Conservation (phyloP, 2,329 filamentous ascomycete species). For the Aspergillus neoniger region DNA sequence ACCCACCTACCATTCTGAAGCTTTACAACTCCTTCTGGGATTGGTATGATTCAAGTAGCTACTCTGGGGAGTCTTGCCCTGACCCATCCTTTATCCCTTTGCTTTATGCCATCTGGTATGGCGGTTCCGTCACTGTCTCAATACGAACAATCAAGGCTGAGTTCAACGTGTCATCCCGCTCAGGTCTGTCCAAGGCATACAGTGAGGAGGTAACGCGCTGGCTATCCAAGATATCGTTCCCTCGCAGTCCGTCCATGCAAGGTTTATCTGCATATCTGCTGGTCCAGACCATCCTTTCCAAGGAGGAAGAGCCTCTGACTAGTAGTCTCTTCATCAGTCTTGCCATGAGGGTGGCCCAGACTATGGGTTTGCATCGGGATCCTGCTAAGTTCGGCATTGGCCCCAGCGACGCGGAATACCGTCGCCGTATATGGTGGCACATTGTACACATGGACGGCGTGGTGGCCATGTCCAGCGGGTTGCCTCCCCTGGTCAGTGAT, state of each 20-base stretch:
- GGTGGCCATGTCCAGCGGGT: constrained; percentile 52
- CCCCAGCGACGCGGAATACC: constrained; percentile 47
- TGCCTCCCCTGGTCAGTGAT: constrained; percentile 50
- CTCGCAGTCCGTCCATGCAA: constrained; percentile 47
- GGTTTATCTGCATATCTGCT: constrained; percentile 51
- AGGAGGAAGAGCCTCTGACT: constrained; percentile 52
- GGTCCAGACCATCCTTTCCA: constrained; percentile 49
- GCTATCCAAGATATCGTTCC: constrained; percentile 47
- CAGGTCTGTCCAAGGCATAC: constrained; percentile 40
- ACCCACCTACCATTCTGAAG: constrained; percentile 45
- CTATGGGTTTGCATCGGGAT: constrained; percentile 52
- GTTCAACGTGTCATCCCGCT: constrained; percentile 39
- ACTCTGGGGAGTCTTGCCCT: constrained; percentile 40
- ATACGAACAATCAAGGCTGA: constrained; percentile 44
- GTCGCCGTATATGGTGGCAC: constrained; percentile 52
- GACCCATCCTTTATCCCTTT: constrained; percentile 48
- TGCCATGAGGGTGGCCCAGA: constrained; percentile 50
- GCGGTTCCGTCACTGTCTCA: constrained; percentile 50
- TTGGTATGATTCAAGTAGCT: constrained; percentile 45
- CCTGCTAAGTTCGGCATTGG: constrained; percentile 51
- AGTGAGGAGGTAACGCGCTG: constrained; percentile 48
- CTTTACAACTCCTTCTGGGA: constrained; percentile 49
- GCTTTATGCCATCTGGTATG: constrained; percentile 51
- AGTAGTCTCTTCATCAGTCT: constrained; percentile 52
- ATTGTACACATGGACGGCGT: constrained; percentile 53